Evolutionary conservation across 1,284 basidiomycete species (phyloP).

Genomic region (Volvariella surrecta): DNA sequence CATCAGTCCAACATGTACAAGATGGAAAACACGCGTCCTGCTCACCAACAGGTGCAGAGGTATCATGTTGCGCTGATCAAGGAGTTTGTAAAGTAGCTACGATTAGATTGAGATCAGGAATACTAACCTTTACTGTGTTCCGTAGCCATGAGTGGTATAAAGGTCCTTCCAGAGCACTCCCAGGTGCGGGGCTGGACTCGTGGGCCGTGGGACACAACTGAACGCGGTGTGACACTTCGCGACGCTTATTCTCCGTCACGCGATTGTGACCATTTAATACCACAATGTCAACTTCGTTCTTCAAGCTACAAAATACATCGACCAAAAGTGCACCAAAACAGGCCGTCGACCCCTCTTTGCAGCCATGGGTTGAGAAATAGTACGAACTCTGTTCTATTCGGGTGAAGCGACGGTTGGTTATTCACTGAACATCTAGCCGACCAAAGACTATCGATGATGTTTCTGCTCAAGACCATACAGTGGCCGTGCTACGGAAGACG

Average conservation of each 20-base stretch:
- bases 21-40: not conserved
- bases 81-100: no score
- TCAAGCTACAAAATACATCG: slow-evolving; percentile 33
- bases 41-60: no score
- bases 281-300: slow-evolving; percentile 46
- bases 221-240: slow-evolving; percentile 27
- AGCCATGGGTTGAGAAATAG: slow-evolving; percentile 99
- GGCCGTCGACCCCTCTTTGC: slow-evolving; percentile 50
- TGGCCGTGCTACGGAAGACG: slow-evolving; percentile 87
- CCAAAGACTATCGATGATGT: slow-evolving; percentile 98
- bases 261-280: slow-evolving; percentile 26
- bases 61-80: no score
- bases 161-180: slow-evolving; percentile 6
- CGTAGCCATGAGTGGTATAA: slow-evolving; percentile 19
- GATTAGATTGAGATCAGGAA: not conserved
- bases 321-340: slow-evolving; percentile 25
- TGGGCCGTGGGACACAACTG: slow-evolving; percentile 17
- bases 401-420: slow-evolving; percentile 5
- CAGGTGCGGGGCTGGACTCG: slow-evolving; percentile 13
- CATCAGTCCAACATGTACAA: no score
- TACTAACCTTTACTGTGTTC: slow-evolving; percentile 26
- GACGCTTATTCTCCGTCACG: slow-evolving; percentile 22
- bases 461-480: slow-evolving; percentile 94
- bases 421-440: slow-evolving; percentile 44
- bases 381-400: slow-evolving; percentile 25